These are phyloP conservation scores for Daldinia loculata DNA, from an alignment of 495 filamentous ascomycete genomes.

Conservation along the genomic window DNA sequence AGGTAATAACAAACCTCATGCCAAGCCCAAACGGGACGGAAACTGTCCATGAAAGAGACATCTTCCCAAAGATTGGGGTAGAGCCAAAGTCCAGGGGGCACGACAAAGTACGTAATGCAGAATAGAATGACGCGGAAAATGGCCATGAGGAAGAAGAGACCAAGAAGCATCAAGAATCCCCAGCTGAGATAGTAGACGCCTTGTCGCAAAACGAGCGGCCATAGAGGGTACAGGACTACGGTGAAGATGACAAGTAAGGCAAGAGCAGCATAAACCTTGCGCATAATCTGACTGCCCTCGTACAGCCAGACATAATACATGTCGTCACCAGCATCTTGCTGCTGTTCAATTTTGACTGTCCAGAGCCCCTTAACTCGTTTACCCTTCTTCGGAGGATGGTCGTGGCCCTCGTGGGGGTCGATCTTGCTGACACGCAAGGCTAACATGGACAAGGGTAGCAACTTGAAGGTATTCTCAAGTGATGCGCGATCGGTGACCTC, in stretches of 20 bases:
- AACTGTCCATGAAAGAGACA: conserved; percentile 97
- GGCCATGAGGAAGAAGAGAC: conserved; percentile 96
- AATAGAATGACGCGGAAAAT: conserved; percentile 97
- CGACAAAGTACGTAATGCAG: conserved; percentile 84
- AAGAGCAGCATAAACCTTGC: conserved; percentile 86
- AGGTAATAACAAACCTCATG: conserved; percentile 76
- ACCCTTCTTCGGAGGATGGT: conserved; percentile 70
- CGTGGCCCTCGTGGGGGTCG: conserved; percentile 78
- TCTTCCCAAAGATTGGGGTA: conserved; percentile 99
- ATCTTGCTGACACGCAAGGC: conserved; percentile 89
- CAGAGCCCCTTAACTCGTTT: conserved; percentile 96
- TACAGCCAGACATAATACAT: conserved; percentile 98
- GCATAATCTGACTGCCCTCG: conserved; percentile 91
- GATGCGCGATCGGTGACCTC: conserved; percentile 85
- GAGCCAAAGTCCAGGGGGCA: conserved; percentile 91
- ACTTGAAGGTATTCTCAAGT: conserved; percentile 92
- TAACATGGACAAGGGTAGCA: conserved; percentile 93
- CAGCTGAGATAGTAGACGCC: conserved; percentile 99
- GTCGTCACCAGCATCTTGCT: conserved; percentile 90
- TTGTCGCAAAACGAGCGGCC: conserved; percentile 88
- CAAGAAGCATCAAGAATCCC: conserved; percentile 89
- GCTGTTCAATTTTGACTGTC: conserved; percentile 95
- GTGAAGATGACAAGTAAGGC: conserved; percentile 83
- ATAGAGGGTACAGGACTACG: conserved; percentile 94
- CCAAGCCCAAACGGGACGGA: conserved; percentile 97